Evolutionary conservation across 495 filamentous ascomycete genomes (phyloP).

Genomic region (Talaromyces trachyspermus): DNA sequence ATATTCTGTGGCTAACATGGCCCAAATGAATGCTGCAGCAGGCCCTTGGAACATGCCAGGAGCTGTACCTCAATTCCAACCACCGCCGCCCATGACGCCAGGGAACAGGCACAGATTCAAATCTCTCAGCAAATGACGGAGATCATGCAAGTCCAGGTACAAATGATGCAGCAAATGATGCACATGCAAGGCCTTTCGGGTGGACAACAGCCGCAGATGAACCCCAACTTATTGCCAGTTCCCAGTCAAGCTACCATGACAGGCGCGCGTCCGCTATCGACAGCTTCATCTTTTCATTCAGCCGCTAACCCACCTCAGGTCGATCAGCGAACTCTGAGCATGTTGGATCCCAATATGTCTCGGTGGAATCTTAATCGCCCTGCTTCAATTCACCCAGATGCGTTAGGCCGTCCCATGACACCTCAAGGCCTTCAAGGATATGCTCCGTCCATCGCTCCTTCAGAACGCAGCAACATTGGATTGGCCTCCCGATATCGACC

Average conservation of each 20-base stretch:
- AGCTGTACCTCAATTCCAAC: conserved; percentile 18
- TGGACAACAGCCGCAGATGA: conserved; percentile 19
- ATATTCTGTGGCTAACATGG: conserved; percentile 41
- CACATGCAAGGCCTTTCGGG: conserved; percentile 51
- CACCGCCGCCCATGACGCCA: conserved; percentile 29
- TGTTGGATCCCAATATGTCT: conserved; percentile 68
- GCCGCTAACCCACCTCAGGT: conserved; percentile 16
- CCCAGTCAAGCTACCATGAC: conserved; percentile 14
- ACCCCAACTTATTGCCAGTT: conserved; percentile 12
- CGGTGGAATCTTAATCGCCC: conserved; percentile 35
- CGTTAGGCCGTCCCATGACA: conserved; percentile 23
- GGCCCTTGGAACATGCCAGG: conserved; percentile 9
- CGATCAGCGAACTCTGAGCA: conserved; percentile 64
- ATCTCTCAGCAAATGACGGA: conserved; percentile 82
- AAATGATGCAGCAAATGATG: conserved; percentile 71
- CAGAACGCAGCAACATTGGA: conserved; percentile 88
- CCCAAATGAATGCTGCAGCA: conserved; percentile 31
- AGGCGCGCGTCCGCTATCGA: conserved; percentile 35
- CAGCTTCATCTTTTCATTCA: conserved; percentile 26
- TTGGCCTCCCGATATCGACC: conserved; percentile 88
- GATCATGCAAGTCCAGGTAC: conserved; percentile 93
- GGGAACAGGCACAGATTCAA: conserved; percentile 72
- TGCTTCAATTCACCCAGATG: conserved; percentile 20
- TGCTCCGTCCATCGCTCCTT: conserved; percentile 77
- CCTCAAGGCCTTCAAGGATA: conserved; percentile 40